Base-by-base conservation (phyloP, 495 filamentous ascomycete species). In the Xylaria telfairii region DNA sequence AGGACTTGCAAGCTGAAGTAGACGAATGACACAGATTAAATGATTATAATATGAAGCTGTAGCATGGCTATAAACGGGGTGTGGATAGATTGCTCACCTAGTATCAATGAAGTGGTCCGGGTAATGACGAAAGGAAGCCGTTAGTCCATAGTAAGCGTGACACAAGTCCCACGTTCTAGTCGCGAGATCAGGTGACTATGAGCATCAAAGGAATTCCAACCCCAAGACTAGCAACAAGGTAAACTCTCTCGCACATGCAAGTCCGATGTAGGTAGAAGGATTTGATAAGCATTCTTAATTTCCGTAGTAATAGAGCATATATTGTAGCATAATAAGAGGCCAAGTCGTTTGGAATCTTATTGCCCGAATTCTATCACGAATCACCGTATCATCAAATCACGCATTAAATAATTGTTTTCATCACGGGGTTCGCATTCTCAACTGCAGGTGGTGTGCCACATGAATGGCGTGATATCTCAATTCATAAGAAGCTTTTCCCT, bases 401-500 rank as follows among this genome's bases (percentile, higher is more conserved):
- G 42, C 21, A 26, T 42, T 9, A 7, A 42, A 42, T 57, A 17
- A 41, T 30, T 30, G 37, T 49, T 8, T 54, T 62, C 32, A 21
- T 65, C 68, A 70, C 68, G 46, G 6, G 42, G 32, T 65, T 70
- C 51, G 68, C 59, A 61, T 70, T 57, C 60, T 57, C 13, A 49
- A 59, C 49, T 63, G 68, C 42, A 46, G 17, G 44, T 56, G 61
- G 24, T 62, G 30, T 65, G 51, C 57, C 57, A 70, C 30, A 59
- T 15, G 72, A 70, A 73, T 70, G 66, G 70, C 71, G 71, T 74
- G 62, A 70, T 68, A 74, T 78, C 70, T 74, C 66, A 74, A 75
- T 78, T 72, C 70, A 70, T 75, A 74, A 68, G 66, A 74, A 77
- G 46, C 72, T 71, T 77, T 77, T 77, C 73, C 75, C 71, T 69